These are phyloP conservation scores for Cudoniella acicularis DNA, from an alignment of 495 filamentous ascomycete species.

Conservation along the genomic window DNA sequence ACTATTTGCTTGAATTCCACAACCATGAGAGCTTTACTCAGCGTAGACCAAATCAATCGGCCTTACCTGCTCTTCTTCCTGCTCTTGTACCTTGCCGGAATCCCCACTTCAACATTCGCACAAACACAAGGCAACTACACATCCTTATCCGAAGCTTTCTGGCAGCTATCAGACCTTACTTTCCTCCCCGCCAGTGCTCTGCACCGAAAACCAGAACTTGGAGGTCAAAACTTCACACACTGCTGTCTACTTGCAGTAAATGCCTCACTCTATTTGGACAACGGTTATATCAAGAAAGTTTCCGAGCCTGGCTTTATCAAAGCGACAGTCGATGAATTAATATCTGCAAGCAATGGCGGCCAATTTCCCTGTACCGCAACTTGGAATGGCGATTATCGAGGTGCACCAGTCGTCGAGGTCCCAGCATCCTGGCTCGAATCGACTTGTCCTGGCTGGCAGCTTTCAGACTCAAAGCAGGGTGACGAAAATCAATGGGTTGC, in stretches of 20 bases:
- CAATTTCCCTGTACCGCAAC: conserved; percentile 36
- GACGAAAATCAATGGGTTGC: conserved; percentile 15
- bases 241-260: conserved; percentile 22
- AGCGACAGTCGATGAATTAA: conserved; percentile 1
- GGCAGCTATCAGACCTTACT: conserved; percentile 9
- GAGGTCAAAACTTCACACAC: conserved; percentile 17
- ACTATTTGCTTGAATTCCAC: not conserved
- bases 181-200: not conserved
- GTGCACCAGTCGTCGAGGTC: conserved; percentile 28
- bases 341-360: not conserved
- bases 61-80: not conserved
- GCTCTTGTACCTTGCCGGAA: not conserved
- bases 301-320: not conserved
- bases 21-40: not conserved
- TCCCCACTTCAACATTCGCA: not conserved
- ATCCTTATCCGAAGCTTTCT: conserved; percentile 13
- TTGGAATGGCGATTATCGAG: conserved; percentile 28
- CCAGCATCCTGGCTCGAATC: conserved; percentile 15
- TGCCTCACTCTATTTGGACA: not conserved
- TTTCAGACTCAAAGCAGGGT: conserved; percentile 9
- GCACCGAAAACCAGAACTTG: not conserved
- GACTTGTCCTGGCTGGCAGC: conserved; percentile 24
- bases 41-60: not conserved
- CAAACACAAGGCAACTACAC: conserved; percentile 14
- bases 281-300: conserved; percentile 4